Conservation (phyloP, 2,329 filamentous ascomycete species). For the Aspergillus neoniger region DNA sequence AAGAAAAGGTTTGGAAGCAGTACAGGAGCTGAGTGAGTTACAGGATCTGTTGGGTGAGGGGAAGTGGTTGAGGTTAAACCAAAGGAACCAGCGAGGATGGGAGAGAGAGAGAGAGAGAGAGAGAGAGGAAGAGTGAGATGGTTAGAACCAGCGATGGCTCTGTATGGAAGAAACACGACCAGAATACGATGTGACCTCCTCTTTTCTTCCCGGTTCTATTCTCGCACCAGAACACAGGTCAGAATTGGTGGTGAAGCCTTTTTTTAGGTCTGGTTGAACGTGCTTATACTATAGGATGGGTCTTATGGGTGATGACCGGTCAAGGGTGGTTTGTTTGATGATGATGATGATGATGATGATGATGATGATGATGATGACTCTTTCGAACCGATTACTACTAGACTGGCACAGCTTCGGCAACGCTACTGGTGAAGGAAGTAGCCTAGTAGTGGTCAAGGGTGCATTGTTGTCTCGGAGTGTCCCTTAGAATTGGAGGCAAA, state of each 20-base stretch:
- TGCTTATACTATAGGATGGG: neutral
- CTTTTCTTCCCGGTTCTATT: too few relatives aligned
- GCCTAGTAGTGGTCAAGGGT: neutral
- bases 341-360: too few relatives aligned
- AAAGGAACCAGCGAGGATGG: neutral
- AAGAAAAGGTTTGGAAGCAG: neutral
- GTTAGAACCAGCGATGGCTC: neutral
- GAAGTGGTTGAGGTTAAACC: neutral
- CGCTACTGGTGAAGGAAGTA: neutral
- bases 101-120: neutral
- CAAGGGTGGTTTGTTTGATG: too few relatives aligned
- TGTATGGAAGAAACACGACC: neutral
- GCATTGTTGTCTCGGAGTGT: neutral
- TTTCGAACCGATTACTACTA: neutral
- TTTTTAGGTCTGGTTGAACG: neutral
- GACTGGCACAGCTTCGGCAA: neutral
- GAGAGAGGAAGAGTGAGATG: neutral
- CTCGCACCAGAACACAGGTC: too few relatives aligned
- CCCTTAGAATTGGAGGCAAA: conserved; percentile 8
- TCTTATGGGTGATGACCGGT: neutral
- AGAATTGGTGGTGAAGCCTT: too few relatives aligned
- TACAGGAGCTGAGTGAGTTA: neutral
- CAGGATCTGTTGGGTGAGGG: neutral
- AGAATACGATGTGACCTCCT: too few relatives aligned
- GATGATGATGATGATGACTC: too few relatives aligned